Conservation (phyloP, 371 early-diverging fungal species). For the Mortierella sp. region DNA sequence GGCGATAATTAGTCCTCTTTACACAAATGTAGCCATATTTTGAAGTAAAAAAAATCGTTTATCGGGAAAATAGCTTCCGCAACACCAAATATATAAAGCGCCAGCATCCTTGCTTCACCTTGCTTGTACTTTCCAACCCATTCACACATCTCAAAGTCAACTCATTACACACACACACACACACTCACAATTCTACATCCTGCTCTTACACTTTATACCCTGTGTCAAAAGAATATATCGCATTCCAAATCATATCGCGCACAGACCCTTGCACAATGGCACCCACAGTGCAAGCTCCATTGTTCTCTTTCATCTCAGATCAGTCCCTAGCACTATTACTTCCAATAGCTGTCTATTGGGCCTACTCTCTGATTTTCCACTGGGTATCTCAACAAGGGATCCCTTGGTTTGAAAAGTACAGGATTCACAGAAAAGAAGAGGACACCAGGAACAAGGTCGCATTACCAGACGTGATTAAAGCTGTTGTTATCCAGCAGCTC, state of each 20-base stretch:
- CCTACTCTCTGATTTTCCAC: constrained; percentile 73
- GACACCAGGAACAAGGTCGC: constrained; percentile 76
- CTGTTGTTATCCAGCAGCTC: constrained; percentile 69
- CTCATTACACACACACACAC: no score
- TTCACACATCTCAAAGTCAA: no score
- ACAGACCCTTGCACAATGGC: constrained; percentile 25
- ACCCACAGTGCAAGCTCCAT: constrained; percentile 50
- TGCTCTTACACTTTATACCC: no score
- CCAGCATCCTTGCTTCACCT: no score
- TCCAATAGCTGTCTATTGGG: constrained; percentile 79
- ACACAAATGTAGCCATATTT: no score
- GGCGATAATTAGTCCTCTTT: no score
- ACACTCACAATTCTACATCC: no score
- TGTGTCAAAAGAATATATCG: no score
- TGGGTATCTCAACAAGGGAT: constrained; percentile 67
- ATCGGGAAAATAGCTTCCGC: no score
- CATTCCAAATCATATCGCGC: not conserved
- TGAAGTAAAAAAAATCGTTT: not conserved
- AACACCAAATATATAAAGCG: no score
- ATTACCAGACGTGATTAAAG: constrained; percentile 62
- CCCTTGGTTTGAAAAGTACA: constrained; percentile 78
- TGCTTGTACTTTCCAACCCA: no score
- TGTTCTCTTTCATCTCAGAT: constrained; percentile 63
- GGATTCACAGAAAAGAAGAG: constrained; percentile 76
- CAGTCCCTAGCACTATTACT: constrained; percentile 69